Conservation (phyloP, 2,329 filamentous ascomycete species). For the Colletotrichum ledebouriae region DNA sequence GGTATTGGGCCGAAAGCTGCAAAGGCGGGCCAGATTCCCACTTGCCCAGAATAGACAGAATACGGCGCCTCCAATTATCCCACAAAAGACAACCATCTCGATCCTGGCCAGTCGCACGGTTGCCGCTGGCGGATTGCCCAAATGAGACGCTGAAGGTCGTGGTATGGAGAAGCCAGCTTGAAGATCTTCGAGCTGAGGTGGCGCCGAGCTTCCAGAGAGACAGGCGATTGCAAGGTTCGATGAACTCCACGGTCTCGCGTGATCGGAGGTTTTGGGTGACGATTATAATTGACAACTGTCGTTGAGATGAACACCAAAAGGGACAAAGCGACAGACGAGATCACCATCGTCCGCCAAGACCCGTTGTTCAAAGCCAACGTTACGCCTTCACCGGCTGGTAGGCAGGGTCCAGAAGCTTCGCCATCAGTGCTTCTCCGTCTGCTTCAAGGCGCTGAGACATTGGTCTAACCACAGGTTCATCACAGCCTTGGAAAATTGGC, state of each 20-base stretch:
- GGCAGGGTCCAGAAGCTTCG: conserved; percentile 7
- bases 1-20: conserved; percentile 9
- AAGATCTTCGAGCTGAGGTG: conserved; percentile 29
- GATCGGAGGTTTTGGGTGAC: conserved; percentile 11
- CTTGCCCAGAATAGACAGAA: conserved; percentile 19
- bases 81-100: conserved; percentile 8
- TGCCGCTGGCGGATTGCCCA: conserved; percentile 20
- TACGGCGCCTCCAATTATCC: conserved; percentile 6
- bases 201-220: conserved; percentile 13
- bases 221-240: conserved; percentile 26
- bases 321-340: conserved; percentile 11
- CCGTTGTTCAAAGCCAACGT: not conserved
- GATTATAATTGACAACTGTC: conserved; percentile 19
- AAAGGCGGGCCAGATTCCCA: conserved; percentile 17
- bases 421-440: conserved; percentile 9
- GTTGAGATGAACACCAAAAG: conserved; percentile 9
- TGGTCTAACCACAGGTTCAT: conserved; percentile 17
- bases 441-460: conserved; percentile 5
- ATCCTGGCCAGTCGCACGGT: conserved; percentile 10
- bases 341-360: conserved; percentile 9
- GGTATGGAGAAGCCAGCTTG: conserved; percentile 16
- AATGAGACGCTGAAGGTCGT: conserved; percentile 21
- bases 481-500: not conserved
- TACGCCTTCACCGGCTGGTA: not conserved
- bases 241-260: conserved; percentile 9